phyloP scores from a whole-genome alignment of 768 basidiomycete species.

The Hericium rajendrae region DNA sequence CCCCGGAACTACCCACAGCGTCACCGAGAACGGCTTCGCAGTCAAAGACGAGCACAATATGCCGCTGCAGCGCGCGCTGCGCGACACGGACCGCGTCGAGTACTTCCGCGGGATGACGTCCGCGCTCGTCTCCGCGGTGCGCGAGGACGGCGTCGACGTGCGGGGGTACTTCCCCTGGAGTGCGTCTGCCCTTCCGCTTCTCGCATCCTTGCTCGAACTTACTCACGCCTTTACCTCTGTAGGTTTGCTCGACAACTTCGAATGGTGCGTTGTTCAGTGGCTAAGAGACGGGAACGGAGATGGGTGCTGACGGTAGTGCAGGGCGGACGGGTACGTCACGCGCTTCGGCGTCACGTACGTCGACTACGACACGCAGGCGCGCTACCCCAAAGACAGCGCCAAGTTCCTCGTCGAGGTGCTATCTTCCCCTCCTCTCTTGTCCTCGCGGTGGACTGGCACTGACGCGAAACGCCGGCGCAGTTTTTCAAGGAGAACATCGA shows the following conservation, averaged over 20 bases:
- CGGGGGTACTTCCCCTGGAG: slow-evolving; percentile 63
- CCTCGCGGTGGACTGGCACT: neutral
- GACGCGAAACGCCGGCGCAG: neutral
- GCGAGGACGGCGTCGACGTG: slow-evolving; percentile 55
- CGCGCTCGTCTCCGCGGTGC: slow-evolving; percentile 45
- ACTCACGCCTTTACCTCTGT: neutral
- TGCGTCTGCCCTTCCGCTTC: slow-evolving; percentile 21
- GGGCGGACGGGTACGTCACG: slow-evolving; percentile 59
- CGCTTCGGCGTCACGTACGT: slow-evolving; percentile 68
- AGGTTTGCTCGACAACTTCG: slow-evolving; percentile 66
- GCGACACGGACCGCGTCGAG: slow-evolving; percentile 54
- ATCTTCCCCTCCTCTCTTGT: neutral
- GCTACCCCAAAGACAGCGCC: slow-evolving; percentile 55
- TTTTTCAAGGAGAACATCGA: slow-evolving; percentile 5
- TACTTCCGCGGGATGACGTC: slow-evolving; percentile 55
- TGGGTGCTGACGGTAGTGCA: neutral
- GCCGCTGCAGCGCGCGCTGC: slow-evolving; percentile 41
- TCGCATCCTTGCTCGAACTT: neutral
- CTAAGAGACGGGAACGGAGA: neutral
- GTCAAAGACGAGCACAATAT: slow-evolving; percentile 53
- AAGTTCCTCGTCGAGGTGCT: slow-evolving; percentile 46
- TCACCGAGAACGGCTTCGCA: slow-evolving; percentile 70
- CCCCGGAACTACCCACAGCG: slow-evolving; percentile 25
- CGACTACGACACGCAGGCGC: slow-evolving; percentile 57
- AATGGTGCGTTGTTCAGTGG: slow-evolving; percentile 32